These are phyloP conservation scores for Colletotrichum australisinense DNA, from an alignment of 2,329 filamentous ascomycete genomes.

Conservation along the genomic window DNA sequence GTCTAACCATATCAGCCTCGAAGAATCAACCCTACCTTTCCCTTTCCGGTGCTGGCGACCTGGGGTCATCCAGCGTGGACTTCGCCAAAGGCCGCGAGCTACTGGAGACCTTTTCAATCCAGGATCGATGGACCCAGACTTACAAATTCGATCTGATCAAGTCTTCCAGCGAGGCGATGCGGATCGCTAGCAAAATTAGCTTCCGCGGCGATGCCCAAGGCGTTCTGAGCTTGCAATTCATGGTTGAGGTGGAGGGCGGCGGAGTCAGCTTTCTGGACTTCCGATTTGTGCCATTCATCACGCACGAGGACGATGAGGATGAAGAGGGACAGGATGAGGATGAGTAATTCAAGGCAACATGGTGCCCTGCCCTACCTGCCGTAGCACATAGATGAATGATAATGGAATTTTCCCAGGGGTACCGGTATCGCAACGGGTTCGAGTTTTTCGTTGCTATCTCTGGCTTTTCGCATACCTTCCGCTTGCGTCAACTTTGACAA, in stretches of 20 bases:
- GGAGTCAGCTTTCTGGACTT: constrained; percentile 84
- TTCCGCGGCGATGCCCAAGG: constrained; percentile 89
- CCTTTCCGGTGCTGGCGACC: constrained; percentile 72
- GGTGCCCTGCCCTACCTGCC: not conserved
- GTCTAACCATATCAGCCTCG: constrained; percentile 75
- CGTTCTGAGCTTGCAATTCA: constrained; percentile 93
- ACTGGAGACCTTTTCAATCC: constrained; percentile 80
- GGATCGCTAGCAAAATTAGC: constrained; percentile 90
- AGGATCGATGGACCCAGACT: constrained; percentile 70
- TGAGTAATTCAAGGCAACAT: not conserved
- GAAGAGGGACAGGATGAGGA: constrained; percentile 50
- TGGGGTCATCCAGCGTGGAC: constrained; percentile 74
- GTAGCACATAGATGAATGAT: not conserved
- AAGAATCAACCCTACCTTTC: constrained; percentile 77
- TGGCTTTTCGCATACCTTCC: constrained; percentile 3
- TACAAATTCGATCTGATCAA: constrained; percentile 92
- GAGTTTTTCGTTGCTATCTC: not conserved
- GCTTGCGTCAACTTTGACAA: constrained; percentile 16
- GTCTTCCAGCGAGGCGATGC: constrained; percentile 92
- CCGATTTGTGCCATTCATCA: constrained; percentile 79
- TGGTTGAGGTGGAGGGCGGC: constrained; percentile 85
- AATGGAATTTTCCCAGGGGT: no score
- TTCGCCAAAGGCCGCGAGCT: constrained; percentile 74
- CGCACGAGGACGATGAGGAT: constrained; percentile 67
- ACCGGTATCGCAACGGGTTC: not conserved